phyloP scores from a whole-genome alignment of 495 filamentous ascomycete genomes.

The Bacidia rubella region DNA sequence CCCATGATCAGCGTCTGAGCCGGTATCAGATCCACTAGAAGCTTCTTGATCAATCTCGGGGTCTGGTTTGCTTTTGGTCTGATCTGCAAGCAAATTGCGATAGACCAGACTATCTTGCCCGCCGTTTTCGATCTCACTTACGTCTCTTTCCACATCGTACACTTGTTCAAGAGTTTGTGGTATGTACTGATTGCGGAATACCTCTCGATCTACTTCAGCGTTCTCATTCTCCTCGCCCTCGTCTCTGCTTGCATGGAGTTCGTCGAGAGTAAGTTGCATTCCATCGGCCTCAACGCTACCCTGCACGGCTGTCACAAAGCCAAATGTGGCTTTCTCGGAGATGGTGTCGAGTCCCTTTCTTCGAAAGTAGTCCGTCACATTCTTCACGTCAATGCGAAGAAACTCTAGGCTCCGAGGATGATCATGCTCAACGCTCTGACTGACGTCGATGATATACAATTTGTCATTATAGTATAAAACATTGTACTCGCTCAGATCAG shows the following conservation, averaged over 20 bases:
- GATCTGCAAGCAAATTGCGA: slow-evolving; percentile 60
- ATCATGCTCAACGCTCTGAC: slow-evolving; percentile 91
- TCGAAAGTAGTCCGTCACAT: slow-evolving; percentile 81
- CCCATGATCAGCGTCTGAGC: slow-evolving; percentile 27
- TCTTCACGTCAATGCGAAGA: slow-evolving; percentile 94
- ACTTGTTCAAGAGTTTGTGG: slow-evolving; percentile 89
- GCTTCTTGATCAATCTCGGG: slow-evolving; percentile 30
- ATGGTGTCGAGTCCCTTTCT: slow-evolving; percentile 69
- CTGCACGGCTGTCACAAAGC: slow-evolving; percentile 55
- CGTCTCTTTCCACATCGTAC: slow-evolving; percentile 88
- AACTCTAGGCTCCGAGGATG: slow-evolving; percentile 87
- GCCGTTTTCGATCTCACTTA: slow-evolving; percentile 57
- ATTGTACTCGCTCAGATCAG: slow-evolving; percentile 95
- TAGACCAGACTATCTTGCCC: slow-evolving; percentile 66
- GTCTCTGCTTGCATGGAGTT: slow-evolving; percentile 31
- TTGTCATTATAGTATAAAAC: slow-evolving; percentile 73
- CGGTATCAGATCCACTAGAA: slow-evolving; percentile 23
- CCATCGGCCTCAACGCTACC: slow-evolving; percentile 38
- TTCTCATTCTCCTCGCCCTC: slow-evolving; percentile 28
- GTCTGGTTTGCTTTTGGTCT: slow-evolving; percentile 28
- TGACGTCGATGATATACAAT: slow-evolving; percentile 92
- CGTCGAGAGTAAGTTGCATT: slow-evolving; percentile 38
- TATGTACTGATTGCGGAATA: slow-evolving; percentile 91
- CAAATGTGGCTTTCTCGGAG: slow-evolving; percentile 57
- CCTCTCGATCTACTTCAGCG: slow-evolving; percentile 66